phyloP scores from a whole-genome alignment of 495 filamentous ascomycete species.

The Parachaetomium inaequale region DNA sequence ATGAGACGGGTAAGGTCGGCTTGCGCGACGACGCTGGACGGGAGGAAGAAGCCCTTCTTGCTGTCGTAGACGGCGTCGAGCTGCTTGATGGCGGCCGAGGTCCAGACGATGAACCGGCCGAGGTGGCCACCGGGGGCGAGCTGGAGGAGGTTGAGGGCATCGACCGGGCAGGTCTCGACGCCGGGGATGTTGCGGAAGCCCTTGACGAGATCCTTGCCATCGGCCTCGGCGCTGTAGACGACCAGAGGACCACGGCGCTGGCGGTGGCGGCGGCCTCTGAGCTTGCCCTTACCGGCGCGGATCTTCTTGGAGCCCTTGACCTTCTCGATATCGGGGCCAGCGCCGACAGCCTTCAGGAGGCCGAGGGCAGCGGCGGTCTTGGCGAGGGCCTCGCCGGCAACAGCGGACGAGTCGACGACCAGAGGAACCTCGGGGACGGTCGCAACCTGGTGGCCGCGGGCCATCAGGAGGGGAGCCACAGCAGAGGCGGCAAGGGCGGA shows the following conservation, averaged over 20 bases:
- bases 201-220: slow-evolving; percentile 83
- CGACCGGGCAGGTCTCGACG: slow-evolving; percentile 95
- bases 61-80: slow-evolving; percentile 95
- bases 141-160: slow-evolving; percentile 95
- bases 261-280: slow-evolving; percentile 88
- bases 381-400: slow-evolving; percentile 68
- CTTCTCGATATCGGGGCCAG: slow-evolving; percentile 85
- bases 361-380: slow-evolving; percentile 86
- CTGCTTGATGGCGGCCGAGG: slow-evolving; percentile 90
- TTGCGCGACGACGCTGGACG: slow-evolving; percentile 81
- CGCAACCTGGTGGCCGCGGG: slow-evolving; percentile 92
- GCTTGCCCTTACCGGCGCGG: slow-evolving; percentile 96
- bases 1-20: slow-evolving; percentile 93
- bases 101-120: slow-evolving; percentile 98
- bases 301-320: slow-evolving; percentile 91
- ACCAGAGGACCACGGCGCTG: slow-evolving; percentile 96
- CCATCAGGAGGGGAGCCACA: slow-evolving; percentile 86
- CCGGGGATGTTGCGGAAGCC: slow-evolving; percentile 98
- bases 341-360: slow-evolving; percentile 85
- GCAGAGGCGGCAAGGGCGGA: slow-evolving; percentile 96
- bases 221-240: slow-evolving; percentile 89
- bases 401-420: slow-evolving; percentile 84
- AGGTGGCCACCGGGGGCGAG: slow-evolving; percentile 98
- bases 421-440: slow-evolving; percentile 94
- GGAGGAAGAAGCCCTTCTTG: slow-evolving; percentile 98